phyloP scores from a whole-genome alignment of 2,329 filamentous ascomycete genomes.

The Chrysoporthe deuterocubensis region DNA sequence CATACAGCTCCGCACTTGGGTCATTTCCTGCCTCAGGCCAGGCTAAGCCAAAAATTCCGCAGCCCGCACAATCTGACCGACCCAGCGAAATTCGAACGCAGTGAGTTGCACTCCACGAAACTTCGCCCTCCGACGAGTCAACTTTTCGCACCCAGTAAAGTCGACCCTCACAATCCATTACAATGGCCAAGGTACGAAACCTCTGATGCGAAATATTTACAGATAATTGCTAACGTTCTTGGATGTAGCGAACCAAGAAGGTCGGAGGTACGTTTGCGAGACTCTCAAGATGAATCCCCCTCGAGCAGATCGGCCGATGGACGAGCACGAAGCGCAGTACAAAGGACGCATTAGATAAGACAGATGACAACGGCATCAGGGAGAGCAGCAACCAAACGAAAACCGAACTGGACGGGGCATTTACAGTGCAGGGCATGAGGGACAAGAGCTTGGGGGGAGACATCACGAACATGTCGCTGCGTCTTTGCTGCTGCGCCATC shows the following conservation, averaged over 20 bases:
- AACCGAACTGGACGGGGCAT: neutral
- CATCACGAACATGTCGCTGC: neutral
- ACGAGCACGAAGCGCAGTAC: conserved; percentile 23
- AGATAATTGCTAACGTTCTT: conserved; percentile 7
- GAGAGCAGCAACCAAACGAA: neutral
- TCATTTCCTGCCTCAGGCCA: conserved; percentile 27
- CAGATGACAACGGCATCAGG: neutral
- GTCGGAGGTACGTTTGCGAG: conserved; percentile 40
- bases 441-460: conserved; percentile 5
- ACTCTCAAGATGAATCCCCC: conserved; percentile 10
- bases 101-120: conserved; percentile 20
- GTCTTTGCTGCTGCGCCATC: neutral
- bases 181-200: conserved; percentile 29
- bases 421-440: neutral
- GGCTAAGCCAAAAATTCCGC: conserved; percentile 20
- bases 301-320: conserved; percentile 23
- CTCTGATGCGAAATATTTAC: neutral
- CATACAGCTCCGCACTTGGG: neutral
- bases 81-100: conserved; percentile 24
- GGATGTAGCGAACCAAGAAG: conserved; percentile 80
- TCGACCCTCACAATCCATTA: conserved; percentile 27
- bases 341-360: neutral
- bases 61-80: conserved; percentile 26
- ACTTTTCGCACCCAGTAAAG: conserved; percentile 29
- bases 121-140: conserved; percentile 23